Evolutionary conservation across 208 protist species (phyloP), one percentile per base, ranked within the genome.

Genomic region (Blechomonas ayalai): DNA sequence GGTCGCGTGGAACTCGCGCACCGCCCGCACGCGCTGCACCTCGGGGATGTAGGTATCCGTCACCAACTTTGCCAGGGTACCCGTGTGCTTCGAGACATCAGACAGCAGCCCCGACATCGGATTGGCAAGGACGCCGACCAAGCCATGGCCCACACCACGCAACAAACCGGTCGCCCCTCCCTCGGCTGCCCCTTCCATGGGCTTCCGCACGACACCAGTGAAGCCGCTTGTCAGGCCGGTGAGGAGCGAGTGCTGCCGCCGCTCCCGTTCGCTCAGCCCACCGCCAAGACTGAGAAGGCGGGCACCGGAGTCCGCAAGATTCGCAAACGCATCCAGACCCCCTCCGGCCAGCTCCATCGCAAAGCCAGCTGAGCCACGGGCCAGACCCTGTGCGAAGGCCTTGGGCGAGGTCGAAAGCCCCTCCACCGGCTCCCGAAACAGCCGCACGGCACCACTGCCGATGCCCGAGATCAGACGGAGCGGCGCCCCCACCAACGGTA

Each of bases 21-120:
- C 52, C 12, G 59, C 34, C n/a, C 77, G 74, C 61, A 86, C 35
- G 9, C 81, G 81, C 26, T 59, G 45, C 18, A 64, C 73, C 27
- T 73, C 27, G 0, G 85, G 82, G 13, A 94, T 46, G 64, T 90
- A 89, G 15, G 62, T 77, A 52, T 86, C 69, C 24, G 62, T 78
- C 34, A 86, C 69, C 12, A 88, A 35, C 42, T 81, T 61, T 13
- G 81, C 74, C 43, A 73, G 52, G 8, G 72, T 73, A 7, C 66
- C 68, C 0, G 85, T 85, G 7, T 69, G 64, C 16, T 67, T 56
- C 1, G 78, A 83, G 15, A 90, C 71, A 51, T 94, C 85, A 12
- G 73, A 79, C 22, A 97, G 67, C 7, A 91, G 35, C 7, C 92
- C 92, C 0, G 78, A 75, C 23, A 95, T 46, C 1, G 92, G 92